phyloP scores from a whole-genome alignment of 805 yeast genomes.

The Saccharomycopsis sp. region DNA sequence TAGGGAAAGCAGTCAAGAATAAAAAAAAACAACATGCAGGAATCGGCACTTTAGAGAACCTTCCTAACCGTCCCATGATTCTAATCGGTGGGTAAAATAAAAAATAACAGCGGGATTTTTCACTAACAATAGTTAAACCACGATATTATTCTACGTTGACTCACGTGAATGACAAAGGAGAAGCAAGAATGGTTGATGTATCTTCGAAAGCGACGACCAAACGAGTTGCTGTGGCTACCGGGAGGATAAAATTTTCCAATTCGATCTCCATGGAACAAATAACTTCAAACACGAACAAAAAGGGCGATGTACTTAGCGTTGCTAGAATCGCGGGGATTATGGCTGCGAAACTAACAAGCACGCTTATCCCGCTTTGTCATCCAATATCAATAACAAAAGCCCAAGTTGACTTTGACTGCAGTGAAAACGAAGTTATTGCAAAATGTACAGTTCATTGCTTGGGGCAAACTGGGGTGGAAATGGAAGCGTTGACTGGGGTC shows the following conservation, averaged over 20 bases:
- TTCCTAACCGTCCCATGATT: slow-evolving; percentile 50
- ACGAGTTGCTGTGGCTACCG: slow-evolving; percentile 39
- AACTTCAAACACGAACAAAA: slow-evolving; percentile 33
- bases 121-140: not conserved
- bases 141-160: slow-evolving; percentile 24
- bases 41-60: slow-evolving; percentile 36
- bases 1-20: slow-evolving; percentile 38
- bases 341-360: slow-evolving; percentile 43
- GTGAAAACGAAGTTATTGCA: slow-evolving; percentile 27
- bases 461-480: slow-evolving; percentile 51
- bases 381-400: slow-evolving; percentile 39
- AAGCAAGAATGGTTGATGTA: slow-evolving; percentile 44
- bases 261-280: slow-evolving; percentile 29
- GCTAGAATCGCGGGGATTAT: slow-evolving; percentile 46
- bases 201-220: slow-evolving; percentile 33
- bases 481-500: slow-evolving; percentile 48
- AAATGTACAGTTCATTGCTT: slow-evolving; percentile 37
- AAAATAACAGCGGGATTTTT: not conserved
- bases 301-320: slow-evolving; percentile 45
- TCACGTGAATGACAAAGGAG: slow-evolving; percentile 36
- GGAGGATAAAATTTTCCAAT: slow-evolving; percentile 36
- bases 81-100: slow-evolving; percentile 42
- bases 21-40: slow-evolving; percentile 50
- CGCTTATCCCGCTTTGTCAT: slow-evolving; percentile 45
- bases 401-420: slow-evolving; percentile 28